Evolutionary conservation across 148 eudicot species (phyloP).

Genomic region (Drosera capensis): DNA sequence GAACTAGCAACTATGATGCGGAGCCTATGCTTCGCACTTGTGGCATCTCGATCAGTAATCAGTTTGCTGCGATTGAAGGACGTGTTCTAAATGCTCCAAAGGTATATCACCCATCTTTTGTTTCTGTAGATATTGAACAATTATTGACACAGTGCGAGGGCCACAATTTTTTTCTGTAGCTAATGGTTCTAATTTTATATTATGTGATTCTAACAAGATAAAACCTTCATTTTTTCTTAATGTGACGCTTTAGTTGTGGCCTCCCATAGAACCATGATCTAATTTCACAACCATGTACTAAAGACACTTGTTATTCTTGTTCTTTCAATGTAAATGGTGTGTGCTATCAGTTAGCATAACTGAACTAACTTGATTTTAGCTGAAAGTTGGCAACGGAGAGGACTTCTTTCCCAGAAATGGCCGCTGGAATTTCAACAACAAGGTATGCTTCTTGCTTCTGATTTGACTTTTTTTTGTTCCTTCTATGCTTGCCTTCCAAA

Average conservation of each 20-base stretch:
- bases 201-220: neutral
- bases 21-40: slow-evolving; percentile 77
- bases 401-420: slow-evolving; percentile 85
- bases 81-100: slow-evolving; percentile 78
- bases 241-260: no score
- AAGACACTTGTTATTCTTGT: no score
- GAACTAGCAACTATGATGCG: slow-evolving; percentile 62
- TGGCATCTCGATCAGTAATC: slow-evolving; percentile 57
- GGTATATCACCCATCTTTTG: no score
- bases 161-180: no score
- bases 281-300: neutral
- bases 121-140: no score
- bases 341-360: slow-evolving; percentile 1
- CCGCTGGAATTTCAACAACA: slow-evolving; percentile 85
- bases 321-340: neutral
- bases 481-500: neutral
- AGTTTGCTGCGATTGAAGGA: slow-evolving; percentile 65
- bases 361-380: slow-evolving; percentile 17
- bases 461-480: neutral
- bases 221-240: neutral
- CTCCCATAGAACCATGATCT: neutral
- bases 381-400: slow-evolving; percentile 72
- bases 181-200: neutral
- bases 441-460: slow-evolving; percentile 25
- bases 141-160: no score